Percentiles rank a stretch among this genome's conserved stretches.
Conservation (phyloP, 2,329 filamentous ascomycete species). For the Fusarium burgessii region DNA sequence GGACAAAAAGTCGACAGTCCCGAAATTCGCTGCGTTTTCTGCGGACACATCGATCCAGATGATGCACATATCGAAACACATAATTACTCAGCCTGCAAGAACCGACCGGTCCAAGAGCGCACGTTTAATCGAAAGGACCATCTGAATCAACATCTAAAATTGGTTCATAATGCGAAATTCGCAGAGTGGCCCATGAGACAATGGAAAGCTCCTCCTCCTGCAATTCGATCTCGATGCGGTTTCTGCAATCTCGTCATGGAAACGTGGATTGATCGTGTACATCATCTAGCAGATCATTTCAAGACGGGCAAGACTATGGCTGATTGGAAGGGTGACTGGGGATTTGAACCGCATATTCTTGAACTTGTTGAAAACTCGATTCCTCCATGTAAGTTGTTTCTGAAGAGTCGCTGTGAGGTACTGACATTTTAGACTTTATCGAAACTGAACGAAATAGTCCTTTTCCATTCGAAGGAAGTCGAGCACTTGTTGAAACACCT, state of each 20-base stretch:
- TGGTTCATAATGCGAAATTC: conserved; percentile 57
- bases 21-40: conserved; percentile 52
- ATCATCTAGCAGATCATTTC: conserved; percentile 58
- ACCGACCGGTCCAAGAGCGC: conserved; percentile 59
- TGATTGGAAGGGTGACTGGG: conserved; percentile 59
- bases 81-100: conserved; percentile 60
- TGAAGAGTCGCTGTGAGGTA: rapidly evolving
- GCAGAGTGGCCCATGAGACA: conserved; percentile 42
- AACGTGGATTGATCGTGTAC: conserved; percentile 51
- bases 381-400: conserved; percentile 51
- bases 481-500: conserved; percentile 34
- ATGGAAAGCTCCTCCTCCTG: conserved; percentile 54
- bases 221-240: conserved; percentile 55
- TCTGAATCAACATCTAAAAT: conserved; percentile 55
- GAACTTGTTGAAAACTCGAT: conserved; percentile 57
- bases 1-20: conserved; percentile 53
- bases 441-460: conserved; percentile 40
- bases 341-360: conserved; percentile 54
- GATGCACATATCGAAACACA: conserved; percentile 52
- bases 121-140: conserved; percentile 60
- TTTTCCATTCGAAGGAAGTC: conserved; percentile 35
- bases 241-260: conserved; percentile 54
- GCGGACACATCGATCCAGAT: conserved; percentile 50
- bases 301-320: conserved; percentile 56
- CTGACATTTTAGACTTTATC: conserved; percentile 22